Conservation (phyloP, 164 flowering plant genomes). For the Stephania yunnanensis region DNA sequence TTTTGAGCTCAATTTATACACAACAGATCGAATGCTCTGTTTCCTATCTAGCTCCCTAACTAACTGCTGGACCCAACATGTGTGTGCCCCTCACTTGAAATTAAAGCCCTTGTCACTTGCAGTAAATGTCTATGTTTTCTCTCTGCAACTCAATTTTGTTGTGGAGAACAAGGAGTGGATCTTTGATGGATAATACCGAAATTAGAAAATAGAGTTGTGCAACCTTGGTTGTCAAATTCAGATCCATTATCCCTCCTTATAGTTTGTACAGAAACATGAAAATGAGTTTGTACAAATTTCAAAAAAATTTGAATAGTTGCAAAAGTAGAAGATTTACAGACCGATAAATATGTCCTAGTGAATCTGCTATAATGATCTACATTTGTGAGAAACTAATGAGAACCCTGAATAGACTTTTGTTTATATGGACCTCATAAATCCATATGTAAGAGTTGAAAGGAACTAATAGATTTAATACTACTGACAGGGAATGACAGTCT, state of each 20-base stretch:
- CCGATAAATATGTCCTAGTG: background rate
- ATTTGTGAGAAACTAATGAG: background rate
- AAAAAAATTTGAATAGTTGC: background rate
- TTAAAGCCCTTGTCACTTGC: too few species aligned
- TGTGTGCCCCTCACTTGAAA: too few species aligned
- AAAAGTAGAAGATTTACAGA: background rate
- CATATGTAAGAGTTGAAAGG: background rate
- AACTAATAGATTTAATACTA: background rate
- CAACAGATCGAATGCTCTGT: too few species aligned
- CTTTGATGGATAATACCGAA: background rate
- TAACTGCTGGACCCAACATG: too few species aligned
- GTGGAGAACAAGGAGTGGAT: background rate
- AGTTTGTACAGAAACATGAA: background rate
- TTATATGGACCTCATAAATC: conserved; percentile 1
- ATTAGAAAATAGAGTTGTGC: background rate
- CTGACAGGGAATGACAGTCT: background rate
- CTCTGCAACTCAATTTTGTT: background rate
- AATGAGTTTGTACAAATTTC: background rate
- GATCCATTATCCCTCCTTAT: conserved; percentile 1
- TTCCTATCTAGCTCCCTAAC: too few species aligned
- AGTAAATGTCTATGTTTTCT: background rate
- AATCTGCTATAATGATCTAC: background rate
- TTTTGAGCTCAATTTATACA: too few species aligned
- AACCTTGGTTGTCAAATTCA: background rate
- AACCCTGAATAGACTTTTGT: background rate